phyloP scores from a whole-genome alignment of 2,329 filamentous ascomycete genomes.

The Cordyceps militaris region DNA sequence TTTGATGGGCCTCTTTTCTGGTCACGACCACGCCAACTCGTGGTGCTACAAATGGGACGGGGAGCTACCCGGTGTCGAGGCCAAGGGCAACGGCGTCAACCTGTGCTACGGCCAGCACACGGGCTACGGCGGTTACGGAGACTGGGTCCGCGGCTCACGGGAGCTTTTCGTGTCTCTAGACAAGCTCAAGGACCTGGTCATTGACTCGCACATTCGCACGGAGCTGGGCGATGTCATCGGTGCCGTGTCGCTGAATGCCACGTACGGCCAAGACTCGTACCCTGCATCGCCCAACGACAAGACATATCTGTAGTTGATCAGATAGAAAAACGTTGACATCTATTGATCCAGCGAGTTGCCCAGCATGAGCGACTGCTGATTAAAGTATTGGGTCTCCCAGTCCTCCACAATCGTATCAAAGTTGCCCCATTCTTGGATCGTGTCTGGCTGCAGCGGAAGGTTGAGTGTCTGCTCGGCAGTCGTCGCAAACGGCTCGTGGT shows the following conservation, averaged over 20 bases:
- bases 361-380: conserved; percentile 10
- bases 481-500: neutral
- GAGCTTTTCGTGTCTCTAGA: conserved; percentile 16
- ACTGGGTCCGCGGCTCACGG: conserved; percentile 49
- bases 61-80: conserved; percentile 25
- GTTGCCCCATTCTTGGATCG: conserved; percentile 4
- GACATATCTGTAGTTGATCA: conserved; percentile 14
- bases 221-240: conserved; percentile 44
- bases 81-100: conserved; percentile 37
- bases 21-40: conserved; percentile 59
- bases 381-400: conserved; percentile 11
- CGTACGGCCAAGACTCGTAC: conserved; percentile 48
- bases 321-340: neutral
- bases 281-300: conserved; percentile 27
- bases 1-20: conserved; percentile 52
- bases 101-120: conserved; percentile 58
- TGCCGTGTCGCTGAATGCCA: conserved; percentile 44
- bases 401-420: conserved; percentile 13
- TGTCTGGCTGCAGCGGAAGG: conserved; percentile 3
- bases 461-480: conserved; percentile 3
- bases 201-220: conserved; percentile 51
- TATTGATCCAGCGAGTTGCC: conserved; percentile 4
- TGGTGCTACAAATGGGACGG: conserved; percentile 49
- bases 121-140: conserved; percentile 57
- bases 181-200: conserved; percentile 35